These are phyloP conservation scores for Hordeum vulgare DNA, from an alignment of 176 grass and related monocot species.

Conservation along the genomic window DNA sequence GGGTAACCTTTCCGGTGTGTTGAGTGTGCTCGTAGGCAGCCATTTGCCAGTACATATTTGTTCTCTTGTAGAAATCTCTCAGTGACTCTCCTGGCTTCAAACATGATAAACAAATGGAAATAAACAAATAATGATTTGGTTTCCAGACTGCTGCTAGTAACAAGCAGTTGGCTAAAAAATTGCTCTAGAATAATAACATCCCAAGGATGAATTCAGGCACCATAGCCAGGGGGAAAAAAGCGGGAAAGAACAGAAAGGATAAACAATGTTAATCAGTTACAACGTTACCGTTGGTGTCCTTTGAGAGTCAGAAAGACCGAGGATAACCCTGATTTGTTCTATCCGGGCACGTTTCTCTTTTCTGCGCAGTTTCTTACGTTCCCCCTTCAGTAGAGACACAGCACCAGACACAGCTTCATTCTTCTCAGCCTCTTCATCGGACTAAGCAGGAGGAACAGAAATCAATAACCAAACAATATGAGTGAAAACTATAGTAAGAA, in stretches of 20 bases:
- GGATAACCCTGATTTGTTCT: constrained; percentile 94
- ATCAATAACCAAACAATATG: constrained; percentile 24
- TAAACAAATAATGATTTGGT: constrained; percentile 10
- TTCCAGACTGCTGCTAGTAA: neutral
- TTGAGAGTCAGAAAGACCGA: constrained; percentile 97
- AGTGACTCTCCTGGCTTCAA: constrained; percentile 79
- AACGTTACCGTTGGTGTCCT: constrained; percentile 83
- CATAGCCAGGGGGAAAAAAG: neutral
- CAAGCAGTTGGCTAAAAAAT: neutral
- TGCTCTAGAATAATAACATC: constrained; percentile 5
- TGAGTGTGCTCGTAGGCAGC: constrained; percentile 95
- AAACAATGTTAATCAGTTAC: neutral
- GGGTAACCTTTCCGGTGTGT: constrained; percentile 89
- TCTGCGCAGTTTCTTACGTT: constrained; percentile 75
- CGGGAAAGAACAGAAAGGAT: neutral
- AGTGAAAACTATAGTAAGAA: neutral
- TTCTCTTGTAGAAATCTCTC: constrained; percentile 88
- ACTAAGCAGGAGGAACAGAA: constrained; percentile 24
- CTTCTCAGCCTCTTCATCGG: constrained; percentile 48
- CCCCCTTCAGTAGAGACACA: constrained; percentile 83
- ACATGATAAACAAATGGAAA: constrained; percentile 21
- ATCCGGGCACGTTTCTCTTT: constrained; percentile 96
- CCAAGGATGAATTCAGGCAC: neutral
- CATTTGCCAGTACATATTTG: constrained; percentile 97
- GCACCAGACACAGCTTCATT: constrained; percentile 54